Evolutionary conservation across 805 yeast species (phyloP), one percentile per base, ranked within the genome.

Genomic region (Sugiyamaella qingdaonensis): DNA sequence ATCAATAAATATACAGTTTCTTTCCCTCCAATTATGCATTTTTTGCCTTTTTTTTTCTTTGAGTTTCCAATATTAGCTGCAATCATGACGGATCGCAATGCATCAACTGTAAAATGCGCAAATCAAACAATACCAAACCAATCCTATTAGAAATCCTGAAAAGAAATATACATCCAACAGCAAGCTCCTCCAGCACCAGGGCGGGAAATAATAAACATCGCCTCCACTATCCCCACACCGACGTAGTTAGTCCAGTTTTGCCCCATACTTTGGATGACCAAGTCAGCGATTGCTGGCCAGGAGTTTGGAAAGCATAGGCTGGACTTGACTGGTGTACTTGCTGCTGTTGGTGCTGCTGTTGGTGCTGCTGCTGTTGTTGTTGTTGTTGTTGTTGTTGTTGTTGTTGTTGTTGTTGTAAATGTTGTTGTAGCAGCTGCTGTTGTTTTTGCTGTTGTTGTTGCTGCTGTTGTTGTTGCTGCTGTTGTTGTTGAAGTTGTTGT

Each of bases 241-340:
- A 53, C 27, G 61, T 58, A 11, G 57, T 48, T 4, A 43, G 27
- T 13, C 47, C 49, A 34, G 55, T 34, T 16, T 49, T 57, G 8
- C 58, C 58, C 58, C 60, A 54, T 13, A 57, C 55, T 33, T 51
- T 56, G 19, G 43, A 39, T 42, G 58, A 52, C 60, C 60, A 57
- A 33, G 50, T 49, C 33, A 52, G 32, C 4, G 53, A 32, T 10
- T 19, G 19, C 19, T 33, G 41, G 46, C 24, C 35, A 5, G 43
- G 31, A 32, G 52, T 24, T 24, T 24, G 29, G 29, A 24, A 24
- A 34, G 39, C 14, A 16, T 34, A 34, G 39, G 39, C 39, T 4
- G 39, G 37, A 9, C 37, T 14, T 14, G 37, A 9, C 37, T 42
- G 32, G 21, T 16, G n/a, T 13, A 4, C 37, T 19, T 18, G 48